phyloP scores from a whole-genome alignment of 2,329 filamentous ascomycete genomes.

The Penicillium brasilianum region DNA sequence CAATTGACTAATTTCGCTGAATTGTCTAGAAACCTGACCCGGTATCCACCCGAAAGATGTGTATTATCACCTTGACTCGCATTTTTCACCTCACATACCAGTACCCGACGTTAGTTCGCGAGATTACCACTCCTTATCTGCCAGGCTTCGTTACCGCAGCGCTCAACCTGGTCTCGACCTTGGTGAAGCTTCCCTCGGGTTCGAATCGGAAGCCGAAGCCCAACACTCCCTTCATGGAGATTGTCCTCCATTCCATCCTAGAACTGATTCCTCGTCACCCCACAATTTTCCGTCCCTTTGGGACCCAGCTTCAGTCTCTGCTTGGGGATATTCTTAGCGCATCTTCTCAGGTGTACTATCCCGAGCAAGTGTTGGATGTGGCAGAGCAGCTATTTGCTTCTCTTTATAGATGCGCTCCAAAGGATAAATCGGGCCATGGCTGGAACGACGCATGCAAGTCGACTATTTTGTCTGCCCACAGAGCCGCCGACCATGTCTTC shows the following conservation, averaged over 20 bases:
- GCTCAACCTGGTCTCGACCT: slow-evolving; percentile 65
- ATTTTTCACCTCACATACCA: slow-evolving; percentile 84
- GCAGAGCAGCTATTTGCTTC: slow-evolving; percentile 70
- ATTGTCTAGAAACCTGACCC: slow-evolving; percentile 73
- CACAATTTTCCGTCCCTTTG: slow-evolving; percentile 79
- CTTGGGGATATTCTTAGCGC: slow-evolving; percentile 67
- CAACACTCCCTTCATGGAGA: slow-evolving; percentile 63
- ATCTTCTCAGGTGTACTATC: slow-evolving; percentile 59
- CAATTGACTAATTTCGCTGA: slow-evolving; percentile 19
- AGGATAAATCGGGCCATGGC: slow-evolving; percentile 75
- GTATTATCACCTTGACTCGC: slow-evolving; percentile 75
- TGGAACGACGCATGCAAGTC: slow-evolving; percentile 72
- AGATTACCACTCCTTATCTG: slow-evolving; percentile 84
- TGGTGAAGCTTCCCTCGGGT: slow-evolving; percentile 45
- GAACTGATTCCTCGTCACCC: slow-evolving; percentile 79
- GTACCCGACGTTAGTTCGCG: slow-evolving; percentile 80
- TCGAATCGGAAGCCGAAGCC: slow-evolving; percentile 42
- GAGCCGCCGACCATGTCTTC: slow-evolving; percentile 76
- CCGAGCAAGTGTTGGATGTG: slow-evolving; percentile 59
- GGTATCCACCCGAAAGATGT: slow-evolving; percentile 73
- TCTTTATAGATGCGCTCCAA: slow-evolving; percentile 80
- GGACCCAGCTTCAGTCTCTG: slow-evolving; percentile 68
- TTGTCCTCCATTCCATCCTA: slow-evolving; percentile 72
- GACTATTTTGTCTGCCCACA: slow-evolving; percentile 69
- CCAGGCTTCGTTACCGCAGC: slow-evolving; percentile 75